A percentile compares a stretch with the other conserved stretches of the same genome.
phyloP scores from a whole-genome alignment of 2,329 filamentous ascomycete species.

The Myotisia sp. region DNA sequence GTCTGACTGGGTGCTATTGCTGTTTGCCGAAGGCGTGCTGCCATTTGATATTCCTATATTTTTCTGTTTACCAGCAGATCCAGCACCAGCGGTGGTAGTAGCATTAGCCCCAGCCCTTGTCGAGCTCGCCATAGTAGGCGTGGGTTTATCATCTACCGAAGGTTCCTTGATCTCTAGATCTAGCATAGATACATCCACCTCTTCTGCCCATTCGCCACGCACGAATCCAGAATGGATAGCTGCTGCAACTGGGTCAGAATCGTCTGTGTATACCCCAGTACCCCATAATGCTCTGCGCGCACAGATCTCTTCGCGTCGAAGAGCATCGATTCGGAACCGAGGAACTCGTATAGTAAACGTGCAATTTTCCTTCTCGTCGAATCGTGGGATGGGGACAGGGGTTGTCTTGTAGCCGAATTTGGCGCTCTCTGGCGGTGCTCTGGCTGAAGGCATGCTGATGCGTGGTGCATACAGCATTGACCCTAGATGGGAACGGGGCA shows the following conservation, averaged over 20 bases:
- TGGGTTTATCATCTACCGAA: constrained; percentile 32
- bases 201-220: constrained; percentile 69
- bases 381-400: constrained; percentile 61
- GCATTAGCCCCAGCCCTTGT: constrained; percentile 1
- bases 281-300: constrained; percentile 73
- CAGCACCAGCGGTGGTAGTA: constrained; percentile 8
- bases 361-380: constrained; percentile 70
- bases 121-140: constrained; percentile 29
- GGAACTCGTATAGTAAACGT: constrained; percentile 81
- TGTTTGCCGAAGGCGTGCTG: not conserved
- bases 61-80: constrained; percentile 11
- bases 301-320: constrained; percentile 70
- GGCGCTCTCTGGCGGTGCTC: constrained; percentile 31
- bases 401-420: constrained; percentile 45
- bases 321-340: constrained; percentile 55
- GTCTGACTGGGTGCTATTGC: constrained; percentile 4
- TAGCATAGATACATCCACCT: constrained; percentile 57
- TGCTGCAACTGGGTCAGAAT: constrained; percentile 83
- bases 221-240: constrained; percentile 92
- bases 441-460: constrained; percentile 37
- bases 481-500: constrained; percentile 67
- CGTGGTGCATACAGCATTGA: constrained; percentile 66
- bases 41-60: constrained; percentile 9
- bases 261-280: constrained; percentile 86
- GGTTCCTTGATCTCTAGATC: constrained; percentile 39